Base-by-base conservation (phyloP, 768 basidiomycete species). In the Flagelloscypha sp. region DNA sequence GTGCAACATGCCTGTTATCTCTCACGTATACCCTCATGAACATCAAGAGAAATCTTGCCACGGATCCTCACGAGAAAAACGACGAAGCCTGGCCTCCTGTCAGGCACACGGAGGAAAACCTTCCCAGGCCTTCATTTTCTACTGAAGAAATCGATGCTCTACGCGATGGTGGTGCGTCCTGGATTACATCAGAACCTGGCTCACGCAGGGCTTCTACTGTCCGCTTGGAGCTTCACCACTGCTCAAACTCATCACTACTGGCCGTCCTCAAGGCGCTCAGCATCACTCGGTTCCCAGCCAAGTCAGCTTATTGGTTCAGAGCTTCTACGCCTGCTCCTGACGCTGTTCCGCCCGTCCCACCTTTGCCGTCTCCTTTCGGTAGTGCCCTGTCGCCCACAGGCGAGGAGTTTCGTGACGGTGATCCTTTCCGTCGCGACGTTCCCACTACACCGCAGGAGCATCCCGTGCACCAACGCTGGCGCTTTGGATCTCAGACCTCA, bases 101-200 rank as follows among this genome's bases (percentile, higher is more conserved):
- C 13, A 59, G 62, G 42, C 54, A 68, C 40, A 50, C 65, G 20
- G 72, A 72, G 39, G 68, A 74, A 47, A 69, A 72, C 43, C n/a
- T n/a, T n/a, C 66, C 71, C 12, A 59, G 77, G 19, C 74, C 73
- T 0, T 79, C 79, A 0, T 81, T 84, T 47, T 67, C 68, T 12
- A 78, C 78, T 1, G 80, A 83, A 46, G 83, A 86, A 35, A 64
- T 85, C 32, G 78, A 84, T 41, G 79, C 64, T 13, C 65, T 85
- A 34, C 74, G 76, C 15, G 83, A 85, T 44, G n/a, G n/a, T n/a
- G 81, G 82, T 33, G 74, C 74, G 32, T 84, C 83, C n/a, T 85
- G 84, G 82, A 74, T 86, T 41, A 82, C 84, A 1, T 84, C 83
- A 31, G 67, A 71, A 27, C 63, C 73, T 5, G 65, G 65, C 44